Conservation (phyloP, 768 basidiomycete species). For the Leccinellum albellum region DNA sequence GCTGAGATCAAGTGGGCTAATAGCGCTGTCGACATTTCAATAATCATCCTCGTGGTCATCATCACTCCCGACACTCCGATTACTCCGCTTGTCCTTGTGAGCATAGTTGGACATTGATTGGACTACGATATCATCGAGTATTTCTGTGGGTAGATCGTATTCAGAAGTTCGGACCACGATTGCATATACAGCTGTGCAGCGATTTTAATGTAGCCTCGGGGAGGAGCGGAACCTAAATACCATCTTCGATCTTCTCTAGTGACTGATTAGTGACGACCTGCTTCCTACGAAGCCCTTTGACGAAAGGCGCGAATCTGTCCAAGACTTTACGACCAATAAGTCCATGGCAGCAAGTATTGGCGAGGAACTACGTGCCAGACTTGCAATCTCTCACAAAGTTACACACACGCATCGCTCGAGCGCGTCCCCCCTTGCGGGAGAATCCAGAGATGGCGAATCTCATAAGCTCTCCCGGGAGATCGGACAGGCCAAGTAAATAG, state of each 20-base stretch:
- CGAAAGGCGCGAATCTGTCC: conserved; percentile 67
- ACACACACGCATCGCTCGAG: conserved; percentile 60
- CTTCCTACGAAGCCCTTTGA: conserved; percentile 79
- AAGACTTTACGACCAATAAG: conserved; percentile 51
- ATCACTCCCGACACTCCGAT: conserved; percentile 19
- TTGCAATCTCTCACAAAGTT: conserved; percentile 71
- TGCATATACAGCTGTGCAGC: conserved; percentile 60
- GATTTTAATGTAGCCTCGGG: conserved; percentile 3
- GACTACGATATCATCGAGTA: conserved; percentile 66
- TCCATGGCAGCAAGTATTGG: background rate
- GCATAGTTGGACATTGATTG: conserved; percentile 40
- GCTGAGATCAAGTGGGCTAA: background rate
- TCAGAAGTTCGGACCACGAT: conserved; percentile 70
- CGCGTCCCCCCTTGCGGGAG: conserved; percentile 58
- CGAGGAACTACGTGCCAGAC: conserved; percentile 45
- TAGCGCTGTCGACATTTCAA: conserved; percentile 1
- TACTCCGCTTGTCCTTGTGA: conserved; percentile 16
- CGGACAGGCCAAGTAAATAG: conserved; percentile 88
- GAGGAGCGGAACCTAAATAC: conserved; percentile 38
- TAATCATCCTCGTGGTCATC: conserved; percentile 27
- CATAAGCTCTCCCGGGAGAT: conserved; percentile 97
- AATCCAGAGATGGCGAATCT: conserved; percentile 87
- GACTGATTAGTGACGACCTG: conserved; percentile 82
- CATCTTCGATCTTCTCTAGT: conserved; percentile 92
- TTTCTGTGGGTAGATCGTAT: conserved; percentile 63